Evolutionary conservation across 2,329 filamentous ascomycete species (phyloP), one percentile per base, ranked within the genome.

Genomic region (Ceratocystis diversiconidia): DNA sequence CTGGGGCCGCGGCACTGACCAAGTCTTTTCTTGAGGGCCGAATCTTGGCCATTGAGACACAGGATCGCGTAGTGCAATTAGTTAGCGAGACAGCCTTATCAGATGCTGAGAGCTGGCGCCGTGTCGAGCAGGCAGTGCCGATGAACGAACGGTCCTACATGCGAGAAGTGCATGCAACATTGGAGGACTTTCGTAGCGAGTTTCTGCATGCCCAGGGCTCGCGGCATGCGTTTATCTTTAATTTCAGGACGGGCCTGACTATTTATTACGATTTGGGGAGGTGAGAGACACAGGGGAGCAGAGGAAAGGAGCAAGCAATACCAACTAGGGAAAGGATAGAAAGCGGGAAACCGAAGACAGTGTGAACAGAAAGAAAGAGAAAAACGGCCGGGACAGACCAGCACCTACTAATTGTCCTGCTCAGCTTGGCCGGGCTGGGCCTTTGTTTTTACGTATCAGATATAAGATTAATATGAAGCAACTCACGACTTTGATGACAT

Each of bases 151-250:
- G 89, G 70, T 87, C 89, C 72, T 96, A 96, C 72, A 77, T 95
- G 57, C 81, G 85, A 32, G 89, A 96, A 72, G 81, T 96, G 52
- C 88, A 94, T 72, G 87, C 90, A 68, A 79, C 92, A 74, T 78
- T 96, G 64, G 77, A 72, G 75, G 81, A 71, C 75, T 94, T 78
- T 83, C 83, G 73, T 75, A 78, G 69, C 76, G 81, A 73, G 79
- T 85, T 78, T 76, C 80, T 77, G 77, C 76, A 70, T 67, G 78
- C 78, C 69, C 73, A 79, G 3, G 82, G 79, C 7, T 80, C 82
- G 28, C 81, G 83, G 60, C 89, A 92, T 73, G 88, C 89, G 10
- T 95, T 95, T 75, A 82, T 96, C 63, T 96, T 95, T 76, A 96
- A 96, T 71, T 96, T 95, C 71, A 80, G 91, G 67, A 95, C 90